phyloP scores from a whole-genome alignment of 202 grass and related monocot species.

The Musa balbisiana region DNA sequence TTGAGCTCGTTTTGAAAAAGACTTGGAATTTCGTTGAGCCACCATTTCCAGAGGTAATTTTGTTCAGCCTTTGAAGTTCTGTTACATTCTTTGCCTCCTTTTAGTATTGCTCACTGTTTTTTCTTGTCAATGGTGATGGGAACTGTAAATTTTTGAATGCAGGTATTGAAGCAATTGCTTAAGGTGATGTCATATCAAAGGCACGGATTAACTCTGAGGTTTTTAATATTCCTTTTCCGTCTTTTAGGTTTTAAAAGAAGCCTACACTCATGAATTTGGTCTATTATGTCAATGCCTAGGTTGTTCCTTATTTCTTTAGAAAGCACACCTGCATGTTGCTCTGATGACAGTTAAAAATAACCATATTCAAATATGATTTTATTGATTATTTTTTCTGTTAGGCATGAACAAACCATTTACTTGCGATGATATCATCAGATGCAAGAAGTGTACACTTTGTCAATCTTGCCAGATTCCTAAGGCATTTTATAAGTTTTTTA shows the following conservation, averaged over 20 bases:
- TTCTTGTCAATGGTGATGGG: not conserved
- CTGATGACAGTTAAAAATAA: too few relatives aligned
- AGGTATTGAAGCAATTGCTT: constrained; percentile 77
- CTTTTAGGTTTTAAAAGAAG: not conserved
- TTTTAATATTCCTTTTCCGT: not conserved
- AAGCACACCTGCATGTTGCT: too few relatives aligned
- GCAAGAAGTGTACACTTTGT: too few relatives aligned
- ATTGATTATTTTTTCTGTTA: too few relatives aligned
- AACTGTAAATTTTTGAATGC: constrained; percentile 12
- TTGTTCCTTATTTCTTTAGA: not conserved
- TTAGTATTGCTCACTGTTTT: not conserved
- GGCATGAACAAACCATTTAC: too few relatives aligned
- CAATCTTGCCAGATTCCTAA: too few relatives aligned
- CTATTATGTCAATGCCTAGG: not conserved
- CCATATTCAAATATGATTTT: too few relatives aligned
- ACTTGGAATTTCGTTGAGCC: constrained; percentile 86
- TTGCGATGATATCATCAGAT: too few relatives aligned
- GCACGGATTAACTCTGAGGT: constrained; percentile 58
- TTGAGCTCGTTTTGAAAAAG: constrained; percentile 96
- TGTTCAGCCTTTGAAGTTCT: not conserved
- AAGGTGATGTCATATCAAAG: constrained; percentile 50
- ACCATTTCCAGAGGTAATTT: constrained; percentile 65
- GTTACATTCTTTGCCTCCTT: not conserved
- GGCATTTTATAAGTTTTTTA: too few relatives aligned
- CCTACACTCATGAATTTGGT: not conserved